Evolutionary conservation across 2,329 filamentous ascomycete species (phyloP), one percentile per base, ranked within the genome.

Genomic region (Cyclaneusma minus): DNA sequence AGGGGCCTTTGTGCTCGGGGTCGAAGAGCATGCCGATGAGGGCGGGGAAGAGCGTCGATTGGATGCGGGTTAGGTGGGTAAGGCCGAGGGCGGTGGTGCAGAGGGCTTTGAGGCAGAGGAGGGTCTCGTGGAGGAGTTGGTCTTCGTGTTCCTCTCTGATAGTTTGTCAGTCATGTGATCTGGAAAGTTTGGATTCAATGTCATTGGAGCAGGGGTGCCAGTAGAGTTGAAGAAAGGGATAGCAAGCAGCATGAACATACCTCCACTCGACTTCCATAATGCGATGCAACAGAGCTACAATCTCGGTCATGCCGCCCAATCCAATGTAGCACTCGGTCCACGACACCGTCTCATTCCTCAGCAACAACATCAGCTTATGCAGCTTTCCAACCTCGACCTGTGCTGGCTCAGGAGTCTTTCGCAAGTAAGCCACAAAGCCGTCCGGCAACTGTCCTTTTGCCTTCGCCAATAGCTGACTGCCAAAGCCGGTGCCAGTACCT

Each of bases 231-330:
- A 25, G 12, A 6, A 17, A 5, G 3, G 15, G 19, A 4, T 7
- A 12, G 13, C 4, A 10, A 20, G 4, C 7, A 12, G 13, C 4
- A 10, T 13, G 18, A 24, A 55, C 72, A 49, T 54, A 84, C 79
- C 85, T 82, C 87, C 89, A 98, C 50, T 95, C 89, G 17, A 98
- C 75, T 27, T 78, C 78, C 67, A 94, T 84, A 41, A 87, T 92
- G n/a, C 87, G 71, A 50, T 92, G 77, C 24, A 95, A 60, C 29
- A 95, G 57, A 20, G 68, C 71, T 18, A 94, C 78, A 35, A 95
- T 80, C 50, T 94, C 83, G 38, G 78, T 69, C 84, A 95, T 92
- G 12, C 89, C 89, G 10, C 82, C 84, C 35, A 85, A 74, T 21
- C 72, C 65, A 40, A 95, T 82, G 48, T 95, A 98, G 8, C 74